Conservation (phyloP, 768 basidiomycete genomes). For the Erythrobasidium yunnanense region DNA sequence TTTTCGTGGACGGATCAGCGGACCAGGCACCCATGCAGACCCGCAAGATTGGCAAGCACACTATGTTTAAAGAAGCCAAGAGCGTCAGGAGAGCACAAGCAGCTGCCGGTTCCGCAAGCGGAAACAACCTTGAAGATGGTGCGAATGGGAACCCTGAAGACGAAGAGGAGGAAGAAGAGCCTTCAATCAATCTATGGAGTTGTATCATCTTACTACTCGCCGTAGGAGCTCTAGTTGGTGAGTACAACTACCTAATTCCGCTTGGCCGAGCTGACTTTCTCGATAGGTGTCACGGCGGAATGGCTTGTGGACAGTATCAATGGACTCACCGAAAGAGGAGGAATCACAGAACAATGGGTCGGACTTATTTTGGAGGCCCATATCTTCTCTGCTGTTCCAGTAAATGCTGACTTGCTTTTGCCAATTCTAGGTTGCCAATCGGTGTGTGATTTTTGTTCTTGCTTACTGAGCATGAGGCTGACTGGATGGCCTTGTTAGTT, state of each 20-base stretch:
- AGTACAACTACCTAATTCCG: no score
- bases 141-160: no score
- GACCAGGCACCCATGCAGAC: neutral
- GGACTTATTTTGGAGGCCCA: no score
- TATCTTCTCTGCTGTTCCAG: no score
- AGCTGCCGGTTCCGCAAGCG: constrained; percentile 19
- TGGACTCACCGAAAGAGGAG: constrained; percentile 53
- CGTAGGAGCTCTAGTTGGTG: constrained; percentile 44
- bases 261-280: no score
- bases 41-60: constrained; percentile 26
- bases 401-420: no score
- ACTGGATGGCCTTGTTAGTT: no score
- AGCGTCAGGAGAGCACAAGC: constrained; percentile 12
- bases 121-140: constrained; percentile 11
- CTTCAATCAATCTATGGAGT: constrained; percentile 30
- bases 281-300: constrained; percentile 56
- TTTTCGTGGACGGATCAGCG: constrained; percentile 49
- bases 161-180: constrained; percentile 36
- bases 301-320: constrained; percentile 57
- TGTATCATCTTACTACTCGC: constrained; percentile 29
- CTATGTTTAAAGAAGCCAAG: constrained; percentile 26
- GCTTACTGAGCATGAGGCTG: no score
- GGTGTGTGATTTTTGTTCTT: neutral
- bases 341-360: constrained; percentile 67
- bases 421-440: constrained; percentile 69